phyloP scores from a whole-genome alignment of 2,329 filamentous ascomycete species.

The Elsinoe batatas region DNA sequence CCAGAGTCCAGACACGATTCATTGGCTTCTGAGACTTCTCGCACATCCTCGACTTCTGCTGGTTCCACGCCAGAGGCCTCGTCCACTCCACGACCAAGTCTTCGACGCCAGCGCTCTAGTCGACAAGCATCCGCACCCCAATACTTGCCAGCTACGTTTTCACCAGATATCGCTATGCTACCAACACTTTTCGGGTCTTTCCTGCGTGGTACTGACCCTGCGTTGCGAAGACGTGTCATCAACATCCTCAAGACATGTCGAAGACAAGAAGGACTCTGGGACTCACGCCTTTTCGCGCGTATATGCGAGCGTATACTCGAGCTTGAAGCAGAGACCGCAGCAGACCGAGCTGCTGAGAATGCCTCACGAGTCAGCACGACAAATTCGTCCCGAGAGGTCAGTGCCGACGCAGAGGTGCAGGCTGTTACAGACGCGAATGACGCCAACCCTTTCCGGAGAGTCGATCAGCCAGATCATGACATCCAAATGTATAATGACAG shows the following conservation, averaged over 20 bases:
- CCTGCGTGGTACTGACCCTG: neutral
- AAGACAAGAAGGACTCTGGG: slow-evolving; percentile 7
- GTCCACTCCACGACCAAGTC: neutral
- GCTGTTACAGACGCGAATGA: neutral
- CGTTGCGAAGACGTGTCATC: slow-evolving; percentile 2
- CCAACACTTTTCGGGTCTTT: neutral
- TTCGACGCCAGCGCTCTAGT: neutral
- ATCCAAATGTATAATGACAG: neutral
- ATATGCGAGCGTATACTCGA: slow-evolving; percentile 9
- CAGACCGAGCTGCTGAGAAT: neutral
- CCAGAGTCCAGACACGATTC: slow-evolving; percentile 1
- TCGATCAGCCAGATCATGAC: neutral
- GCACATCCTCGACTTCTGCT: neutral
- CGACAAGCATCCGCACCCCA: neutral
- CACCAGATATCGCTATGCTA: slow-evolving; percentile 4
- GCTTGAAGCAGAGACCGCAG: neutral
- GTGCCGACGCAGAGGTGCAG: neutral
- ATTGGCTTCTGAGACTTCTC: neutral
- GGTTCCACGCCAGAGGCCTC: neutral
- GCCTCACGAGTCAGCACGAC: neutral
- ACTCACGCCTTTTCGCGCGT: neutral
- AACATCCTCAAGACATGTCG: slow-evolving; percentile 4
- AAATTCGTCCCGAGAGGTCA: neutral
- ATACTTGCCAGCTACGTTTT: neutral
- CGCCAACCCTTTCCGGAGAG: neutral